Conservation (phyloP, 345 rosid genomes). For the Brassica rapa region DNA sequence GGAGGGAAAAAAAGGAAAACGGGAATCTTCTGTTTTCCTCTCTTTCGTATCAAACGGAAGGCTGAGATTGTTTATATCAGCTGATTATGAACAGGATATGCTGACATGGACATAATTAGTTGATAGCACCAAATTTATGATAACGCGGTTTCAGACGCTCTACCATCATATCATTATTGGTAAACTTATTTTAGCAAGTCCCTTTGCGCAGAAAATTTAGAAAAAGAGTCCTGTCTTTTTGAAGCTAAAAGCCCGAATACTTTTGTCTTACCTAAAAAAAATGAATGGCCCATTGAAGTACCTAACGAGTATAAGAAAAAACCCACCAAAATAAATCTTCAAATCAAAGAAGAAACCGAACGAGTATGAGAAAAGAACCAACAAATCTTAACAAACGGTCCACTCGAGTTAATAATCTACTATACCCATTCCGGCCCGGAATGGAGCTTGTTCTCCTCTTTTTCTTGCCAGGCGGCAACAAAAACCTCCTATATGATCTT, state of each 20-base stretch:
- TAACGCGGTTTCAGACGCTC: slow-evolving; percentile 34
- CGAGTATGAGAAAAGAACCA: background rate
- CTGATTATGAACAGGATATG: slow-evolving; percentile 18
- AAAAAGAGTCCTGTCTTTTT: slow-evolving; percentile 1
- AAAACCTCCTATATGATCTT: background rate
- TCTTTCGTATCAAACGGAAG: slow-evolving; percentile 23
- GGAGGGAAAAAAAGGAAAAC: slow-evolving; percentile 28
- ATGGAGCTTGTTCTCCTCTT: background rate
- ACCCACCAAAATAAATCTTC: background rate
- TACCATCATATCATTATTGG: background rate
- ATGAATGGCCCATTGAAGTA: background rate
- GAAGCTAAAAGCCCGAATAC: slow-evolving; percentile 4
- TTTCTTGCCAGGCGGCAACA: background rate
- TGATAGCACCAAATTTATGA: background rate
- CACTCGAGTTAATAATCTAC: background rate
- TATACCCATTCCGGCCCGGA: background rate
- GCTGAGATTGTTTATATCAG: slow-evolving; percentile 11
- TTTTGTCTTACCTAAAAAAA: background rate
- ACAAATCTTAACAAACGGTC: background rate
- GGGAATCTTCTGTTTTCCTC: slow-evolving; percentile 31
- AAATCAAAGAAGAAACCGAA: background rate
- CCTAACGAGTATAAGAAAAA: background rate
- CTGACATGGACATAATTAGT: slow-evolving; percentile 24
- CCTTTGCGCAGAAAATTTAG: slow-evolving; percentile 32
- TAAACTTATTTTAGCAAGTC: slow-evolving; percentile 25